A percentile compares a stretch with the other conserved stretches of the same genome.
Evolutionary conservation across 169 alveolate genomes (phyloP).

Genomic region (Cryptosporidium baileyi): DNA sequence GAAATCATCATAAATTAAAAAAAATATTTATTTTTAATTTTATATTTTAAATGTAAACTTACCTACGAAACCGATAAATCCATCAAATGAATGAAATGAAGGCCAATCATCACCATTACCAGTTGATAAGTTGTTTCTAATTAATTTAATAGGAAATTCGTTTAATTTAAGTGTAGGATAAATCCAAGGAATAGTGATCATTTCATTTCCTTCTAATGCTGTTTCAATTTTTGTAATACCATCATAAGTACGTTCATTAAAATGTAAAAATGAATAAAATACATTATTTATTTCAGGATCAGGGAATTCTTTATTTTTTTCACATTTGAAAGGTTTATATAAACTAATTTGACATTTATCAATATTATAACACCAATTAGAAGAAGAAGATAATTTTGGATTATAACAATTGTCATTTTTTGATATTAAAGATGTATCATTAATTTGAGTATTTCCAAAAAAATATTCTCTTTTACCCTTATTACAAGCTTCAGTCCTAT

Average conservation of each 20-base stretch:
- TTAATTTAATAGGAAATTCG: conserved; percentile 43
- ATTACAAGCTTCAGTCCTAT: conserved; percentile 43
- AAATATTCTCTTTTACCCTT: background rate
- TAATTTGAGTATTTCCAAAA: background rate
- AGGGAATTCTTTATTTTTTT: conserved; percentile 23
- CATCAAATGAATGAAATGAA: conserved; percentile 56
- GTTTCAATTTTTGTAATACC: conserved; percentile 27
- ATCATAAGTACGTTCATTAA: conserved; percentile 9
- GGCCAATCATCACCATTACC: conserved; percentile 67
- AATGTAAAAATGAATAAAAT: background rate
- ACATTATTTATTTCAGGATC: background rate
- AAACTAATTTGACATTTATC: conserved; percentile 10
- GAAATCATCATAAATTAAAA: conserved; percentile 52
- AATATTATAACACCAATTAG: conserved; percentile 48
- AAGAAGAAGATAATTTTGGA: background rate
- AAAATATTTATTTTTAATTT: background rate
- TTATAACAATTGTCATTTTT: background rate
- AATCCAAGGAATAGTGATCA: conserved; percentile 27
- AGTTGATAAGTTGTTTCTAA: background rate
- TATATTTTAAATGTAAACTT: background rate
- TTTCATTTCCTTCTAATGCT: conserved; percentile 35
- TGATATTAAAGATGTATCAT: background rate
- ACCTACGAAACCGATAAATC: conserved; percentile 63
- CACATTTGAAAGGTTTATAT: conserved; percentile 4
- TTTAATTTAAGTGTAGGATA: conserved; percentile 19